Percentiles rank a stretch among this genome's conserved stretches.
These are phyloP conservation scores for Amphichorda felina DNA, from an alignment of 2,329 filamentous ascomycete species.

Conservation along the genomic window DNA sequence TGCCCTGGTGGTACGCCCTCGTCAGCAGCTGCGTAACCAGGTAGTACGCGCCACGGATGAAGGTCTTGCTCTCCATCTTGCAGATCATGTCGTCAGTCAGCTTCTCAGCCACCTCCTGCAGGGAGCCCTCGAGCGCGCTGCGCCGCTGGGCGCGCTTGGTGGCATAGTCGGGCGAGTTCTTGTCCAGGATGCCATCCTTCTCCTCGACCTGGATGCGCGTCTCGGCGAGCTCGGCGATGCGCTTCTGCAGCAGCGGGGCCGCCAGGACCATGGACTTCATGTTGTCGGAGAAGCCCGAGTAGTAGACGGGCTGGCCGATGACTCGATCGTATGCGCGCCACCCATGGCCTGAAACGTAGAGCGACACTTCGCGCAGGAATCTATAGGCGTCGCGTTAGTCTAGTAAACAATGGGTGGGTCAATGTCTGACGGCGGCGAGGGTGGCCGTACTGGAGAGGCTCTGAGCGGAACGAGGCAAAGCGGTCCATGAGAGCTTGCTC, in stretches of 20 bases:
- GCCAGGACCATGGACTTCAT: constrained; percentile 73
- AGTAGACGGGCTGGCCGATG: constrained; percentile 89
- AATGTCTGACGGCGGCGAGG: neutral
- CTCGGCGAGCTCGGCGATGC: constrained; percentile 67
- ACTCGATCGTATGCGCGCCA: constrained; percentile 91
- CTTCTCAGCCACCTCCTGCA: constrained; percentile 72
- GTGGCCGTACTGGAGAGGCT: constrained; percentile 42
- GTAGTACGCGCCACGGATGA: constrained; percentile 90
- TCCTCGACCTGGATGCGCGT: constrained; percentile 66
- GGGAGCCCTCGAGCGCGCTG: constrained; percentile 55
- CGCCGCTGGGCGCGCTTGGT: constrained; percentile 40
- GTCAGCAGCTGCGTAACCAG: constrained; percentile 77
- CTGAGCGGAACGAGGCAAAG: constrained; percentile 74
- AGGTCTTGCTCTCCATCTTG: constrained; percentile 92
- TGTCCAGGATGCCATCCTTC: constrained; percentile 54
- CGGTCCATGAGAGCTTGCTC: constrained; percentile 67
- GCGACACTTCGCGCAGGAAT: constrained; percentile 85
- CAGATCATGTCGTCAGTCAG: constrained; percentile 96
- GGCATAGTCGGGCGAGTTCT: constrained; percentile 39
- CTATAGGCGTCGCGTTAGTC: constrained; percentile 25
- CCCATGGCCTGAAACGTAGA: constrained; percentile 85
- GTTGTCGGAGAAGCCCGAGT: constrained; percentile 79
- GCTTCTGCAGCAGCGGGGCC: constrained; percentile 60
- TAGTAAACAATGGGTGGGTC: neutral
- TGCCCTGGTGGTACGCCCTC: constrained; percentile 89